These are phyloP conservation scores for Phytophthora europaea DNA, from an alignment of 352 stramenopile genomes.

Conservation along the genomic window DNA sequence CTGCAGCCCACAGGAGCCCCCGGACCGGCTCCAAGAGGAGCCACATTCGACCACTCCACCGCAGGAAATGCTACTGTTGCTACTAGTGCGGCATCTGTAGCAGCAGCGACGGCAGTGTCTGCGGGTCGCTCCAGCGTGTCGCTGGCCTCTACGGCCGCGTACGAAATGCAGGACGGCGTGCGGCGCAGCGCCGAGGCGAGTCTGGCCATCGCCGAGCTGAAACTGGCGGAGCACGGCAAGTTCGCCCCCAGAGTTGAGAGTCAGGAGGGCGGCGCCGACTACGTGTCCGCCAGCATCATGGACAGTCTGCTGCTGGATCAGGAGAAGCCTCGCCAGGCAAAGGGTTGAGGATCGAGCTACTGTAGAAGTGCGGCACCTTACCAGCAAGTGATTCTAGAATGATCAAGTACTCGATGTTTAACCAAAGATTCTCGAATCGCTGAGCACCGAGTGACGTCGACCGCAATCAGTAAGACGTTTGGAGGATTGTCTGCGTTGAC, in stretches of 20 bases:
- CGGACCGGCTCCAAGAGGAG: not conserved
- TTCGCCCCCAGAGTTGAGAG: slow-evolving; percentile 70
- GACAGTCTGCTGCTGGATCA: slow-evolving; percentile 76
- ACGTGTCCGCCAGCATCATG: slow-evolving; percentile 84
- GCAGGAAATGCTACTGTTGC: not conserved
- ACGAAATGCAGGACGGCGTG: slow-evolving; percentile 33
- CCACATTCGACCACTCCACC: slow-evolving; percentile 19
- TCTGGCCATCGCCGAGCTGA: slow-evolving; percentile 74
- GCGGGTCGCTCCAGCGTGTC: slow-evolving; percentile 49
- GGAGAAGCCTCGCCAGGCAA: slow-evolving; percentile 15
- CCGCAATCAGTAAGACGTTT: slow-evolving; percentile 54
- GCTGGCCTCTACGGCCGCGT: slow-evolving; percentile 42
- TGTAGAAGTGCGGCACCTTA: no score
- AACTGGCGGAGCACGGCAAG: slow-evolving; percentile 59
- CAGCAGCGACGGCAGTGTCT: not conserved
- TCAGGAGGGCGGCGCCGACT: slow-evolving; percentile 81
- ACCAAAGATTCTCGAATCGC: no score
- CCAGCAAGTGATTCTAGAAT: no score
- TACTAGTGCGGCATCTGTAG: not conserved
- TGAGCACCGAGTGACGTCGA: no score
- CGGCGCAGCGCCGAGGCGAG: slow-evolving; percentile 53
- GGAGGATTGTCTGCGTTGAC: slow-evolving; percentile 40
- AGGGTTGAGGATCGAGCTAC: not conserved
- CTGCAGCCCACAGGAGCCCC: slow-evolving; percentile 46
- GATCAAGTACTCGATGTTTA: no score